Evolutionary conservation across 352 stramenopile genomes (phyloP), one percentile per base, ranked within the genome.

Genomic region (Phytopythium mirpurense): DNA sequence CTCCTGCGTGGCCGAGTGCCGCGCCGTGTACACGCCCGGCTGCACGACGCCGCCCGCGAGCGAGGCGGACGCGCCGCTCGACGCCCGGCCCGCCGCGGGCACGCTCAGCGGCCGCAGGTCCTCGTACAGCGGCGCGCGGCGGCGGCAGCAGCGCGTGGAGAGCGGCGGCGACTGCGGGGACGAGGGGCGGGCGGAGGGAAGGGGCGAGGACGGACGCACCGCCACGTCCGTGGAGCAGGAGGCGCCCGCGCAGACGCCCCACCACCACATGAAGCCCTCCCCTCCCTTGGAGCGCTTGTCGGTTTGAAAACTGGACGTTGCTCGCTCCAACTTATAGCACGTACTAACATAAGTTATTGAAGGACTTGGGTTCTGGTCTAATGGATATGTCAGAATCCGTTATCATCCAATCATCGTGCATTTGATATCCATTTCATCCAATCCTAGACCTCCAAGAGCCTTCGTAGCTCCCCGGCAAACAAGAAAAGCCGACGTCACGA

Each of bases 1-100:
- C 52, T 92, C 78, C 47, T 88, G 74, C 37, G 74, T 88, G 31
- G 59, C 45, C 43, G 65, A 60, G 51, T 88, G 54, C 1, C 77
- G 65, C 29, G 81, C 81, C 0, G 65, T 74, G 63, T 91, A 91
- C 42, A 91, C 69, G 1, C 81, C 81, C 3, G 76, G 76, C 23
- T 43, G 51, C 41, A 36, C 32, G 9, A 34, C 14, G 15, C 32
- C 31, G 6, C 26, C 10, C 11, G 47, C 24, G 35, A 19, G 5
- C 4, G 27, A 31, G 14, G 27, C 29, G 32, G 51, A 19, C n/a
- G 23, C 23, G 45, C 46, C 42, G 18, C 45, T 42, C 48, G 53
- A 47, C 35, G 44, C 56, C 43, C 47, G 56, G 12, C 56, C 24
- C 16, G 54, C 54, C 12, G 41, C 19, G 10, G 68, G 48, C 18